Conservation (phyloP, 305 asterid species). For the Caryopteris hybrid region DNA sequence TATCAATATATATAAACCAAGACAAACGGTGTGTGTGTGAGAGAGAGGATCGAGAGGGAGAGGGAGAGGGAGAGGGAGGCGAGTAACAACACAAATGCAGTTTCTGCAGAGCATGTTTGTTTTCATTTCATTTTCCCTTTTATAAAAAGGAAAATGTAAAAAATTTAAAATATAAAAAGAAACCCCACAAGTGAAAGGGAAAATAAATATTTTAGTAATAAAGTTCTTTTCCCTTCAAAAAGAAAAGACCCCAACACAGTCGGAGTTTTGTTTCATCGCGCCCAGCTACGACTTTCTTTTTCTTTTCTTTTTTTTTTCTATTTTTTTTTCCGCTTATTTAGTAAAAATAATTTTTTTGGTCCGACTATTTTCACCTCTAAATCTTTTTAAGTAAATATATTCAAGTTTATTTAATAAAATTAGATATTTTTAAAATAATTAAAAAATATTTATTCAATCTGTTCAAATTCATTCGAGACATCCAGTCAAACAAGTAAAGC, state of each 20-base stretch:
- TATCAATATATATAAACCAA: constrained; percentile 4
- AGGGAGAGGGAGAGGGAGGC: constrained; percentile 3
- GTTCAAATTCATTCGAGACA: no score
- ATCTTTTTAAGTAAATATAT: no score
- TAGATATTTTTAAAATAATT: no score
- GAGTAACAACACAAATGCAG: constrained; percentile 24
- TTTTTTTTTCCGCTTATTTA: no score
- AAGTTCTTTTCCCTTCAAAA: not conserved
- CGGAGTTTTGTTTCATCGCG: not conserved
- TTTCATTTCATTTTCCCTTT: constrained; percentile 3
- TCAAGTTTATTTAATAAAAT: no score
- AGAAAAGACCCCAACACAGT: not conserved
- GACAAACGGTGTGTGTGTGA: not conserved
- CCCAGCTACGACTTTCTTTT: not conserved
- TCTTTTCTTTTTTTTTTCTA: no score
- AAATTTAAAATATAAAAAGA: not conserved
- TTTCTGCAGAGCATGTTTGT: constrained; percentile 35
- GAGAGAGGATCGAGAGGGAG: constrained; percentile 3
- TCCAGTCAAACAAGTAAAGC: no score
- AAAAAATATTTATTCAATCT: no score
- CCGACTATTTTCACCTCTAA: no score
- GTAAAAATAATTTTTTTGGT: no score
- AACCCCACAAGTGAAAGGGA: constrained; percentile 10
- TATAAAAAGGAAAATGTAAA: not conserved
- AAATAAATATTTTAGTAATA: not conserved